Evolutionary conservation across 345 rosid species (phyloP).

Genomic region (Lenwebbia sp.): DNA sequence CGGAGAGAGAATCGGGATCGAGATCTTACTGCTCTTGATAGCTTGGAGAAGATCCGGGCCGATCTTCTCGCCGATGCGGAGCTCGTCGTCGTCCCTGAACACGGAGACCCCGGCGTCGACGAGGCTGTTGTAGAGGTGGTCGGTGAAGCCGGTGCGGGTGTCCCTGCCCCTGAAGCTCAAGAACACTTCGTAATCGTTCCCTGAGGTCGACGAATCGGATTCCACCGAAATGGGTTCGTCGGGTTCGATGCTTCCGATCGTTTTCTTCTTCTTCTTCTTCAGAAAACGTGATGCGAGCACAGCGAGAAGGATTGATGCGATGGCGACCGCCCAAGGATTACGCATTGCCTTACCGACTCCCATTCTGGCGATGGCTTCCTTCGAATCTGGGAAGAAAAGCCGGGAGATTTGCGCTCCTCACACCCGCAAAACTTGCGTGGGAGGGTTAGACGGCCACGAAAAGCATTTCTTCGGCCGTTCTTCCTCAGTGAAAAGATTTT

Average conservation of each 20-base stretch:
- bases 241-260: not conserved
- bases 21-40: not conserved
- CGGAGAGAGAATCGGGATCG: not conserved
- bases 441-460: too few relatives aligned
- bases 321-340: not conserved
- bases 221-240: not conserved
- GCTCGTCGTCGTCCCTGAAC: not conserved
- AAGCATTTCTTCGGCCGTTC: too few relatives aligned
- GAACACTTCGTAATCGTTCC: not conserved
- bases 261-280: not conserved
- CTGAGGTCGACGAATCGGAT: not conserved
- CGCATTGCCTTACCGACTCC: not conserved
- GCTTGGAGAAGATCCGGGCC: not conserved
- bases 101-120: not conserved
- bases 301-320: not conserved
- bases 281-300: not conserved
- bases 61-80: not conserved
- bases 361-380: not conserved
- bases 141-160: conserved; percentile 1
- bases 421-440: too few relatives aligned
- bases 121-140: not conserved
- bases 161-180: not conserved
- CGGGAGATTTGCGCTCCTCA: not conserved
- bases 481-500: too few relatives aligned
- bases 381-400: not conserved